These are phyloP conservation scores for Fraxinus baroniana DNA, from an alignment of 305 asterid species.

Conservation along the genomic window DNA sequence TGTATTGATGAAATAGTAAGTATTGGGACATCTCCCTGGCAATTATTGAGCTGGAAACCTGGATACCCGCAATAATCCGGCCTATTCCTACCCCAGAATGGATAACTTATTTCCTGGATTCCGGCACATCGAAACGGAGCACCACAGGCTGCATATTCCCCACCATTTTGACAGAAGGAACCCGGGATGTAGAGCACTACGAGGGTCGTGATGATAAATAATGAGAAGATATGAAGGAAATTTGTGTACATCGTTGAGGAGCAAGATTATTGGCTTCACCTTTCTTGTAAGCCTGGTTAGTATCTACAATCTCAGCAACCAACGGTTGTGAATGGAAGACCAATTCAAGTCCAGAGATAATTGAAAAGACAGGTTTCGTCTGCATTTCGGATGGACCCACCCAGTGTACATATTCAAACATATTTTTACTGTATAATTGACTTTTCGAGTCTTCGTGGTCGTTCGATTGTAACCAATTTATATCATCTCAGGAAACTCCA, in stretches of 20 bases:
- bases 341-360: not conserved
- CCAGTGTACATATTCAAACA: not conserved
- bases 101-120: conserved; percentile 30
- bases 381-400: not conserved
- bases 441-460: not conserved
- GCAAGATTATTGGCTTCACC: not conserved
- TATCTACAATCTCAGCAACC: not conserved
- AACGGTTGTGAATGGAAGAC: not conserved
- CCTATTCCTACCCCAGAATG: conserved; percentile 50
- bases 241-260: not conserved
- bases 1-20: conserved; percentile 18
- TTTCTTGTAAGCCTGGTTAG: not conserved
- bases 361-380: not conserved
- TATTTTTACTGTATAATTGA: not conserved
- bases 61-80: conserved; percentile 49
- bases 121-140: conserved; percentile 36
- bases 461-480: not conserved
- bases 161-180: conserved; percentile 27
- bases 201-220: not conserved
- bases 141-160: conserved; percentile 27
- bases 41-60: conserved; percentile 39
- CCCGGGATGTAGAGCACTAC: conserved; percentile 5
- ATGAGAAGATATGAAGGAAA: not conserved
- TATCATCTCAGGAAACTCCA: not conserved
- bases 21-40: conserved; percentile 21